These are phyloP conservation scores for Fusarium euwallaceae DNA, from an alignment of 2,329 filamentous ascomycete species.

Conservation along the genomic window DNA sequence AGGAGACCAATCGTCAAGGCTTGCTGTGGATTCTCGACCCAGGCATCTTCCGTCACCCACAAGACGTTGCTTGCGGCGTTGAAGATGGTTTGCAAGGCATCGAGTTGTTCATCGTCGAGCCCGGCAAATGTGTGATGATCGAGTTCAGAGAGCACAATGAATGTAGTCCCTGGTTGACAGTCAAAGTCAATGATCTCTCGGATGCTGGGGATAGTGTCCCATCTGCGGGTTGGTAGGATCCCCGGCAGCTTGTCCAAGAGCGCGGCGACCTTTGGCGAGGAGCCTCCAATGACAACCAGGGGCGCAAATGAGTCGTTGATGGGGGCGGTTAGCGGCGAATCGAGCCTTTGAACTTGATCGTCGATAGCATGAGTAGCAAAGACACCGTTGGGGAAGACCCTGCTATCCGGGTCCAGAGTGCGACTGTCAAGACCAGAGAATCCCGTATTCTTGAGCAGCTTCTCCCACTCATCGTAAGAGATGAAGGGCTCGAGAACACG, in stretches of 20 bases:
- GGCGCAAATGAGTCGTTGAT: neutral
- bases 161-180: neutral
- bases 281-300: neutral
- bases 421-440: constrained; percentile 2
- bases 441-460: neutral
- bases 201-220: neutral
- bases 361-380: neutral
- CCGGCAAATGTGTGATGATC: neutral
- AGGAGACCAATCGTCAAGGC: constrained; percentile 4
- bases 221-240: neutral
- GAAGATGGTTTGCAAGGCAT: neutral
- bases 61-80: neutral
- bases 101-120: neutral
- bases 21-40: neutral
- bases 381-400: neutral
- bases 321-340: neutral
- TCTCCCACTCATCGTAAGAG: neutral
- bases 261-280: neutral
- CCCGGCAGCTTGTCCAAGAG: neutral
- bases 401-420: neutral
- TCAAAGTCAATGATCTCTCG: neutral
- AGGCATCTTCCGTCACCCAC: constrained; percentile 7
- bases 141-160: neutral
- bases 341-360: neutral
- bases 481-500: neutral